A percentile compares a stretch with the other conserved stretches of the same genome.
These are phyloP conservation scores for Phlebiopsis flavidoalba DNA, from an alignment of 768 basidiomycete species.

Conservation along the genomic window DNA sequence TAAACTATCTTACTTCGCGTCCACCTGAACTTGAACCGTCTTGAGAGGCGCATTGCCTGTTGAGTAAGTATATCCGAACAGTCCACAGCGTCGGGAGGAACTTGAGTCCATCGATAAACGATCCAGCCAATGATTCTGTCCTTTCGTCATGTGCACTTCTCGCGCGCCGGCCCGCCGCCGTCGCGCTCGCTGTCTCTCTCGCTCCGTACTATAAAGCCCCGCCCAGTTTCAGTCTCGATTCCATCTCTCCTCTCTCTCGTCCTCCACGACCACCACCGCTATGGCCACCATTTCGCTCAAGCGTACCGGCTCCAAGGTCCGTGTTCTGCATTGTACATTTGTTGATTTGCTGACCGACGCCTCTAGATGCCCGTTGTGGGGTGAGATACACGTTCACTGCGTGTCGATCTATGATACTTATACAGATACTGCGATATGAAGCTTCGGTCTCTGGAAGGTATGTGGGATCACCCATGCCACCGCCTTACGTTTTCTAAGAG, in stretches of 20 bases:
- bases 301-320: slow-evolving; percentile 56
- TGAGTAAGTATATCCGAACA: not conserved
- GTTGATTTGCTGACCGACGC: not conserved
- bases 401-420: not conserved
- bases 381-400: slow-evolving; percentile 32
- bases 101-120: slow-evolving; percentile 5
- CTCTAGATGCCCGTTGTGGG: slow-evolving; percentile 66
- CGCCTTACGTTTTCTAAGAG: not conserved
- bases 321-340: not conserved
- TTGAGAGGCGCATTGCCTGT: not conserved
- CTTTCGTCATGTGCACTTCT: slow-evolving; percentile 12
- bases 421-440: slow-evolving; percentile 19
- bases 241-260: slow-evolving; percentile 11
- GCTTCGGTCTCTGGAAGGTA: slow-evolving; percentile 73
- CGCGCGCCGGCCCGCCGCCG: slow-evolving; percentile 9
- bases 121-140: not conserved
- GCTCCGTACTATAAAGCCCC: slow-evolving; percentile 4
- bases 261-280: slow-evolving; percentile 10
- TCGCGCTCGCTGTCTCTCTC: slow-evolving; percentile 1
- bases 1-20: not conserved
- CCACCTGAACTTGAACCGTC: not conserved
- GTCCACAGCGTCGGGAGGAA: not conserved
- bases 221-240: slow-evolving; percentile 6
- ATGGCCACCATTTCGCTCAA: slow-evolving; percentile 44
- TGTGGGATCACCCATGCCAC: slow-evolving; percentile 6